Conservation (phyloP, 352 stramenopile species). For the Pythium brassicae region DNA sequence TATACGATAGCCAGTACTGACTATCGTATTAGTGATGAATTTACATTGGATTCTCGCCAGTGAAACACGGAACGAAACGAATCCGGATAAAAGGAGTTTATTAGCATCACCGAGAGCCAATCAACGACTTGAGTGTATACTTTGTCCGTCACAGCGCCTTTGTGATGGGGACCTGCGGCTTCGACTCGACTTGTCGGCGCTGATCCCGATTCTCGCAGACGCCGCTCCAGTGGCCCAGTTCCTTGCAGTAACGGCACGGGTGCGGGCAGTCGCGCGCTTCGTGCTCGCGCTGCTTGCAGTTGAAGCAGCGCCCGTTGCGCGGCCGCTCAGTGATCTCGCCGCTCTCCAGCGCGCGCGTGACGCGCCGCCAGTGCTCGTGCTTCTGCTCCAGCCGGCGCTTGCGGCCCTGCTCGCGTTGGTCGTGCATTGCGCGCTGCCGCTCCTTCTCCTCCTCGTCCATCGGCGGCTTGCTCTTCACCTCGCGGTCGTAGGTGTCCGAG, state of each 20-base stretch:
- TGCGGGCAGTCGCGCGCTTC: constrained; percentile 70
- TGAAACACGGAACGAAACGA: too few relatives aligned
- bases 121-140: too few relatives aligned
- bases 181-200: constrained; percentile 41
- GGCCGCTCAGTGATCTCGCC: constrained; percentile 47
- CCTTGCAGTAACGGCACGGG: constrained; percentile 79
- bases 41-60: too few relatives aligned
- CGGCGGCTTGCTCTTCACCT: constrained; percentile 57
- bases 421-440: constrained; percentile 60
- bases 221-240: constrained; percentile 68
- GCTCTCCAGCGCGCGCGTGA: constrained; percentile 35
- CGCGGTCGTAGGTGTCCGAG: constrained; percentile 49
- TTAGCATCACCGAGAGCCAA: too few relatives aligned
- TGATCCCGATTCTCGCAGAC: constrained; percentile 64
- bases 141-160: constrained; percentile 42
- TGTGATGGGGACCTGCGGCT: constrained; percentile 46
- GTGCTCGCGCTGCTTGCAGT: constrained; percentile 81
- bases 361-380: constrained; percentile 44
- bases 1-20: too few relatives aligned
- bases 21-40: too few relatives aligned
- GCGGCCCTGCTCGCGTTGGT: constrained; percentile 27
- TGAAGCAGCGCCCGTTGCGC: constrained; percentile 71
- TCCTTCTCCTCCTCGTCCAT: constrained; percentile 83
- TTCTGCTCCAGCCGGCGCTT: constrained; percentile 77
- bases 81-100: too few relatives aligned